phyloP scores from a whole-genome alignment of 495 filamentous ascomycete species.

The Margaritispora aquatica region DNA sequence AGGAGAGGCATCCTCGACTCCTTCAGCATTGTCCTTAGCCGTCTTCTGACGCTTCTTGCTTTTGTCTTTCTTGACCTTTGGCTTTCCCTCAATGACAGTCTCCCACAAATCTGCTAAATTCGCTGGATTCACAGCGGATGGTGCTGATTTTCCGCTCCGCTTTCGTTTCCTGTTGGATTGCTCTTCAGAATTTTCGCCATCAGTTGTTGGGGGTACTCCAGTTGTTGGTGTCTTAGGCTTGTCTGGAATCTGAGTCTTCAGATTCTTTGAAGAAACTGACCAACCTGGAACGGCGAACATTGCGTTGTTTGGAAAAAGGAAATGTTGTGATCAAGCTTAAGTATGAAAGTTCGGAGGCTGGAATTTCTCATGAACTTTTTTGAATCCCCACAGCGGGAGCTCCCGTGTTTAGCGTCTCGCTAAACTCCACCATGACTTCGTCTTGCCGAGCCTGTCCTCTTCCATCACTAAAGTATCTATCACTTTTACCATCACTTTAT shows the following conservation, averaged over 20 bases:
- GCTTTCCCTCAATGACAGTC: conserved; percentile 67
- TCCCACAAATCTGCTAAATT: conserved; percentile 77
- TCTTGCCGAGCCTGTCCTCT: too few species aligned
- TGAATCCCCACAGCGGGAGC: background rate
- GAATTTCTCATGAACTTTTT: background rate
- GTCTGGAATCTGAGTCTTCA: conserved; percentile 56
- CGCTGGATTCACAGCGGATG: conserved; percentile 49
- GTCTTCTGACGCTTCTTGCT: conserved; percentile 38
- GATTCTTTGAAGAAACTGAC: conserved; percentile 63
- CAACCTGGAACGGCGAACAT: conserved; percentile 97
- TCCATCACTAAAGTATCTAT: too few species aligned
- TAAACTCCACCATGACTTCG: too few species aligned
- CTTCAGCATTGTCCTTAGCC: conserved; percentile 16
- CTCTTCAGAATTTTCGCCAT: conserved; percentile 1
- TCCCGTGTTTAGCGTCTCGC: background rate
- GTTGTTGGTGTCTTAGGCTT: background rate
- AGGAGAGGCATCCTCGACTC: conserved; percentile 10
- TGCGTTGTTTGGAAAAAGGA: background rate
- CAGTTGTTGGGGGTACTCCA: conserved; percentile 24
- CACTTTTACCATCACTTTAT: too few species aligned
- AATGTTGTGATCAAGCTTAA: background rate
- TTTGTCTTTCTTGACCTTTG: conserved; percentile 15
- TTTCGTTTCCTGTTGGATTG: conserved; percentile 49
- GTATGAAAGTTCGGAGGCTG: background rate
- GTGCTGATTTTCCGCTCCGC: conserved; percentile 35